Percentiles rank a stretch among this genome's conserved stretches.
Evolutionary conservation across 2,329 filamentous ascomycete genomes (phyloP).

Genomic region (Fusarium coicis): DNA sequence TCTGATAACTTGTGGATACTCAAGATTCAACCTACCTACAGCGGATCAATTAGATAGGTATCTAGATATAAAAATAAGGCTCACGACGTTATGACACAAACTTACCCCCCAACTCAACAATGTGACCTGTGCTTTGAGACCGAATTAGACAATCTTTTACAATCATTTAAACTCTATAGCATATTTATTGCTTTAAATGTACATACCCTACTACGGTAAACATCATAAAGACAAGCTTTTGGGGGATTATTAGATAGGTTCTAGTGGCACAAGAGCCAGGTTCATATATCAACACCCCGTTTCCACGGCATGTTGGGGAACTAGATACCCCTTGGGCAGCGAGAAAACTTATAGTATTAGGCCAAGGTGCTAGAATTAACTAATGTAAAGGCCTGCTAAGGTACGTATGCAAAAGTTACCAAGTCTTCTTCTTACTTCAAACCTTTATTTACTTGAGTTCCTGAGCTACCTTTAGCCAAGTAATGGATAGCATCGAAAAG

Average conservation of each 20-base stretch:
- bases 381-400: no score
- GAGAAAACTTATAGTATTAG: background rate
- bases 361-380: no score
- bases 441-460: background rate
- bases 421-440: no score
- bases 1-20: background rate
- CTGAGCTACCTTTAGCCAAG: background rate
- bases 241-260: background rate
- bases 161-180: background rate
- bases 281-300: background rate
- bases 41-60: constrained; percentile 27
- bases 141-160: rapidly evolving
- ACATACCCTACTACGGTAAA: no score
- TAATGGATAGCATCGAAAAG: background rate
- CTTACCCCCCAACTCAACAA: background rate
- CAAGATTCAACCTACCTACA: background rate
- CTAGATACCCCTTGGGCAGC: rapidly evolving
- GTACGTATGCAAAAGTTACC: no score
- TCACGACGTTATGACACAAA: constrained; percentile 27
- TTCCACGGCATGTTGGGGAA: no score
- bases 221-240: background rate
- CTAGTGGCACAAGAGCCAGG: background rate
- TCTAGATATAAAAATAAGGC: constrained; percentile 18
- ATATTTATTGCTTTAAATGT: background rate
- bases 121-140: background rate